These are phyloP conservation scores for Pythium pectinolyticum DNA, from an alignment of 352 stramenopile genomes.

Conservation along the genomic window DNA sequence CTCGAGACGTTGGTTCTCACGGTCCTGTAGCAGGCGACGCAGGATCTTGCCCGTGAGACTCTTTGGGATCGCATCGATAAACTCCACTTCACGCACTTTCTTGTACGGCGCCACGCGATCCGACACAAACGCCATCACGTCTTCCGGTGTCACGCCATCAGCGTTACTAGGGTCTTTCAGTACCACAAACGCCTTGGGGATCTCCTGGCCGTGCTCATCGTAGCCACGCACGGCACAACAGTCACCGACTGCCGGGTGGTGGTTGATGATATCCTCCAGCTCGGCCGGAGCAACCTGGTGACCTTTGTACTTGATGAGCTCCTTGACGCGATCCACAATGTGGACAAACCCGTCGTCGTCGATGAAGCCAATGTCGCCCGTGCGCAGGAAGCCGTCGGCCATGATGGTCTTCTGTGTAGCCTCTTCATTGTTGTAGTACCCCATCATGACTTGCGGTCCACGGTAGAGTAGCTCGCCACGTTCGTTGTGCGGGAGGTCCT, in stretches of 20 bases:
- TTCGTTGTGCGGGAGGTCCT: constrained; percentile 31
- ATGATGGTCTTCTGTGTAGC: constrained; percentile 81
- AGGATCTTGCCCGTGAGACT: constrained; percentile 86
- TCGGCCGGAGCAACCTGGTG: constrained; percentile 92
- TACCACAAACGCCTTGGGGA: constrained; percentile 92
- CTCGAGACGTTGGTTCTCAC: constrained; percentile 21
- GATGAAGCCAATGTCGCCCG: constrained; percentile 90
- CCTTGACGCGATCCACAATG: constrained; percentile 92
- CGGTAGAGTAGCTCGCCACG: constrained; percentile 74
- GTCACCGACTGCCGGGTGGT: constrained; percentile 53
- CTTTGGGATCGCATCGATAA: constrained; percentile 85
- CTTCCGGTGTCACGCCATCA: no score
- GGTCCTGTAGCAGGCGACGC: constrained; percentile 52
- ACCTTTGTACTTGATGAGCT: constrained; percentile 95
- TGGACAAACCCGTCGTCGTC: constrained; percentile 92
- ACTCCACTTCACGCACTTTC: constrained; percentile 75
- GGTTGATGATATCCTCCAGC: constrained; percentile 90
- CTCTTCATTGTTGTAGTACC: constrained; percentile 87
- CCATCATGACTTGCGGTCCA: constrained; percentile 33
- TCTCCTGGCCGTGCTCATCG: constrained; percentile 68
- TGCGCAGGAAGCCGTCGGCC: constrained; percentile 81
- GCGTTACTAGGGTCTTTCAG: constrained; percentile 47
- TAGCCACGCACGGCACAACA: constrained; percentile 52
- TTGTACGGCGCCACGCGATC: constrained; percentile 82
- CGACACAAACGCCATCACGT: constrained; percentile 68